These are phyloP conservation scores for Gossypium longicalyx DNA, from an alignment of 345 rosid species.

Conservation along the genomic window DNA sequence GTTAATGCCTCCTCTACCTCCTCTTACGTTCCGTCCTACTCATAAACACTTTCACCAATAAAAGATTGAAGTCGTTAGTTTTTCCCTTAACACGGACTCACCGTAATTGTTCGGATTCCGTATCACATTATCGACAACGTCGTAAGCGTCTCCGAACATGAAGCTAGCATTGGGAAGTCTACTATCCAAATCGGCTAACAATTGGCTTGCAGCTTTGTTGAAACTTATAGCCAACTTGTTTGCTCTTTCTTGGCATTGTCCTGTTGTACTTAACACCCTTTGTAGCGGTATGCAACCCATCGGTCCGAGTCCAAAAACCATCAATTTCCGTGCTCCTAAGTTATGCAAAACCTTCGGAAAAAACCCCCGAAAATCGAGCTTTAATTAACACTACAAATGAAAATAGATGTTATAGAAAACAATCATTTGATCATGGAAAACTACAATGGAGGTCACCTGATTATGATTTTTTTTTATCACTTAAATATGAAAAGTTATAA, in stretches of 20 bases:
- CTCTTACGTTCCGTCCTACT: no score
- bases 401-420: no score
- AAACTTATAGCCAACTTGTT: conserved; percentile 66
- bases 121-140: conserved; percentile 67
- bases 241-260: conserved; percentile 64
- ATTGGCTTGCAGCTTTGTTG: conserved; percentile 48
- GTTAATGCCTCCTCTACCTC: no score
- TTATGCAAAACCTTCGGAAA: conserved; percentile 44
- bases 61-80: no score
- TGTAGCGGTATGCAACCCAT: conserved; percentile 99
- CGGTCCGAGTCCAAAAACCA: conserved; percentile 91
- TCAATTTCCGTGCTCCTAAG: conserved; percentile 66
- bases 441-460: no score
- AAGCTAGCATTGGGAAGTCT: conserved; percentile 49
- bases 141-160: conserved; percentile 85
- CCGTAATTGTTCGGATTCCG: conserved; percentile 66
- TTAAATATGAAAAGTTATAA: no score
- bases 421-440: no score
- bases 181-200: conserved; percentile 36
- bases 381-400: background rate
- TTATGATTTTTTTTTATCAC: no score
- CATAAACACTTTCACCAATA: no score
- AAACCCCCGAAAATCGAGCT: background rate
- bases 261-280: conserved; percentile 65
- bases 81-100: conserved; percentile 9